Evolutionary conservation across 176 grass and related monocot genomes (phyloP), one percentile per base, ranked within the genome.

Genomic region (Chrysopogon serrulatus): DNA sequence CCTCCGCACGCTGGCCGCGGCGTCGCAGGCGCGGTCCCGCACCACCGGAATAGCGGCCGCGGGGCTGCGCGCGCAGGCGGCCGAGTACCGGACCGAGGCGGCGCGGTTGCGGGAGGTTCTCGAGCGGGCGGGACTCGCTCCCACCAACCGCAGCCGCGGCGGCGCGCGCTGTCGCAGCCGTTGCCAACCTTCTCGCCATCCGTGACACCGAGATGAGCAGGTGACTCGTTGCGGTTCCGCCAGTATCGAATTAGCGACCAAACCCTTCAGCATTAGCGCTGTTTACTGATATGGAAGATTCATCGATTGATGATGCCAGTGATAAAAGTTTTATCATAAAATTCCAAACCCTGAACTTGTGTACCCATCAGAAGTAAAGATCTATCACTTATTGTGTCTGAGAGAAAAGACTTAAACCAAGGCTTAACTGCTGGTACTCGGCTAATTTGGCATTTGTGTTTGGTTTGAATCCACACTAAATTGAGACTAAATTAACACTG

Each of bases 151-250:
- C 93, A 2, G 69, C 89, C 15, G 76, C 63, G 10, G 88, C 93
- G 19, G 87, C 87, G 5, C 93, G 90, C 40, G 84, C 91, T 21
- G 87, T 95, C 2, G 89, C 96, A 13, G 79, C 87, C n/a, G 91
- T 98, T 7, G 91, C 89, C 27, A 92, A 99, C 82, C 90, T 96
- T 17, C 81, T 99, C 68, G 87, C 92, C 30, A 98, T 94, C 77
- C 87, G 93, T 35, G 96, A 98, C 84, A 96, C 96, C 21, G 93
- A 98, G 59, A 95, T 90, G 91, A 93, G 96, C 87, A 99, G 96
- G 96, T 95, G 57, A 79, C 34, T 45, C 3, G 5, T 48, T 45
- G 32, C 21, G n/a, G 73, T 89, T 88, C 18, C 19, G 33, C 31
- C 27, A 8, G 37, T 34, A 14, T 42, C 2, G n/a, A n/a, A n/a